Evolutionary conservation across 257 asterid species (phyloP), one percentile per base, ranked within the genome.

Genomic region (Coffea canephora): DNA sequence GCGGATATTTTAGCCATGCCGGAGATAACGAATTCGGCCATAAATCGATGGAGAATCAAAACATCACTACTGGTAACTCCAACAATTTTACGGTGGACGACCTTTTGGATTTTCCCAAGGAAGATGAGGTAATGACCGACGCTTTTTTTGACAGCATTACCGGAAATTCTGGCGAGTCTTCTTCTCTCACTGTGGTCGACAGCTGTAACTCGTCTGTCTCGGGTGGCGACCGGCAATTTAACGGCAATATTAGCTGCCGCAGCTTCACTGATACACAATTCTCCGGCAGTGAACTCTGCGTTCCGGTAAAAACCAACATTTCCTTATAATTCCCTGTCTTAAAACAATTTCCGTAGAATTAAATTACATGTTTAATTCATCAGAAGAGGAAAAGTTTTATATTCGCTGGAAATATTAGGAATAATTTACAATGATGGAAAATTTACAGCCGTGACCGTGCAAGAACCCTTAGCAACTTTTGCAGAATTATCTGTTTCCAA

Each of bases 91-190:
- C 83, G 12, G 94, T 93, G 31, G 98, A 95, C 75, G 98, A 95
- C 84, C 86, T 95, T 84, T 91, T 95, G 69, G 94, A 92, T 90
- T 92, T 95, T 79, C 88, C 99, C 52, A 94, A 95, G 73, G 97
- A 89, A 77, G 97, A 95, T 25, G 99, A 91, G 16, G 88, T 86
- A n/a, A 88, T 92, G 91, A 84, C 93, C 89, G 98, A 93, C 87
- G 91, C 84, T 6, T 91, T 93, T 78, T 86, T 95, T 82, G 97
- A 95, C 46, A 83, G 79, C 81, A 64, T 84, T 72, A 79, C 90
- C 18, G 97, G 89, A 3, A 87, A 87, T 88, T 91, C 96, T 81
- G 91, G 87, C 19, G 88, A 90, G 43, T 93, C 98, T 2, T 93
- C 99, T 69, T 77, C 89, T n/a, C 89, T 90, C 6, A 87, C 98